A percentile compares a stretch with the other conserved stretches of the same genome.
These are phyloP conservation scores for Funneliformis caledonium DNA, from an alignment of 371 early-diverging fungal species.

Conservation along the genomic window DNA sequence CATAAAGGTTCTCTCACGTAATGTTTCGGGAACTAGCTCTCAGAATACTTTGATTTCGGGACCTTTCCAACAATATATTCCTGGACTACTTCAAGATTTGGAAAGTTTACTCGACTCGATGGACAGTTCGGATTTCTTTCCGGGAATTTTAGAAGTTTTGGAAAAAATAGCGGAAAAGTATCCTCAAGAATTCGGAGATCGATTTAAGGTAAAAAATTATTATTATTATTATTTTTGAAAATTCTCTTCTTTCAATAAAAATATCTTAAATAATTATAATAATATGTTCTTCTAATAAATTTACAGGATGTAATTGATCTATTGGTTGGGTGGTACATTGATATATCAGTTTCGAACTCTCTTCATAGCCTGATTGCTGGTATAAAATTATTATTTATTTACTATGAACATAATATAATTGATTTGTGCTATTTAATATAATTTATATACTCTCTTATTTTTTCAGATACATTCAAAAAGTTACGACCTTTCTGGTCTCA, in stretches of 20 bases:
- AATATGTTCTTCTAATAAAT: background rate
- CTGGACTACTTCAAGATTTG: slow-evolving; percentile 19
- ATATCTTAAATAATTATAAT: background rate
- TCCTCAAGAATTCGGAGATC: slow-evolving; percentile 36
- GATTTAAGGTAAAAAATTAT: slow-evolving; percentile 24
- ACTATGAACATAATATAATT: background rate
- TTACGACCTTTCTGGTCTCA: slow-evolving; percentile 31
- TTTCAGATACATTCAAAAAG: slow-evolving; percentile 27
- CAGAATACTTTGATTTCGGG: background rate
- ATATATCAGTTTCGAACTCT: slow-evolving; percentile 21
- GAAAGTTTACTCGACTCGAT: slow-evolving; percentile 36
- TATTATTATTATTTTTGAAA: background rate
- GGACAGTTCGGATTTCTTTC: slow-evolving; percentile 35
- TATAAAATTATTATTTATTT: slow-evolving; percentile 12
- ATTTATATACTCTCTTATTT: background rate
- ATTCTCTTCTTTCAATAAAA: background rate
- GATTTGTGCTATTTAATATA: background rate
- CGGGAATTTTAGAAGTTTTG: slow-evolving; percentile 33
- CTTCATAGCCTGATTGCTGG: slow-evolving; percentile 31
- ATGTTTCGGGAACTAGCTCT: background rate
- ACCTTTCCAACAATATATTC: slow-evolving; percentile 14
- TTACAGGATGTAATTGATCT: slow-evolving; percentile 37
- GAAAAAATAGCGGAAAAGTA: slow-evolving; percentile 34
- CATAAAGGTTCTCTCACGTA: background rate
- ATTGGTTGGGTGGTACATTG: slow-evolving; percentile 39